phyloP scores from a whole-genome alignment of 2,329 filamentous ascomycete genomes.

The Exophiala sideris region DNA sequence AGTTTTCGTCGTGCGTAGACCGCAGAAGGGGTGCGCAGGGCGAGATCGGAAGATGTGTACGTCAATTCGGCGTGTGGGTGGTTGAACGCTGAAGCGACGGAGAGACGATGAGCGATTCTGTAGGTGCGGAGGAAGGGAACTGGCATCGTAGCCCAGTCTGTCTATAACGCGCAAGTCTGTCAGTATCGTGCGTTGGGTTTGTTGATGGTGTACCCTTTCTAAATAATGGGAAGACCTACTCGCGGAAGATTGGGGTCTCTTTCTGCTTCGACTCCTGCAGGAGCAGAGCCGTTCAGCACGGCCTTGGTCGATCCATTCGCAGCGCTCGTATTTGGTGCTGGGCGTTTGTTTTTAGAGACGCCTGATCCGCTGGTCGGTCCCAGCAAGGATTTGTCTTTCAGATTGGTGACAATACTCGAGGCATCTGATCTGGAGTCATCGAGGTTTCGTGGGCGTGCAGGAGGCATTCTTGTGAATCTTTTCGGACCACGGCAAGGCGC shows the following conservation, averaged over 20 bases:
- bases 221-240: conserved; percentile 29
- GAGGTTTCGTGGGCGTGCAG: conserved; percentile 43
- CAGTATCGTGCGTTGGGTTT: neutral
- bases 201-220: no score
- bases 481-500: neutral
- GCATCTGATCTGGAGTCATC: conserved; percentile 49
- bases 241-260: conserved; percentile 30
- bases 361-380: conserved; percentile 11
- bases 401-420: conserved; percentile 41
- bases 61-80: conserved; percentile 46
- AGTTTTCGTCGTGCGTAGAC: conserved; percentile 37
- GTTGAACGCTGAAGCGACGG: conserved; percentile 43
- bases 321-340: conserved; percentile 1
- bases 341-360: conserved; percentile 21
- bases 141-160: conserved; percentile 21
- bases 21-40: conserved; percentile 43
- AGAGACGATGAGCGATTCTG: conserved; percentile 46
- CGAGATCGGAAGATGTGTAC: conserved; percentile 43
- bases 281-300: conserved; percentile 26
- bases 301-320: conserved; percentile 25
- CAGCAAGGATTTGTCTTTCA: conserved; percentile 28
- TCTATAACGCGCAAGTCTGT: conserved; percentile 11
- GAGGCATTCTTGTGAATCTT: conserved; percentile 37
- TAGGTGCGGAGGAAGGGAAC: conserved; percentile 42
- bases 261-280: conserved; percentile 16